Base-by-base conservation (phyloP, 768 basidiomycete genomes). In the Ramaria sp. region DNA sequence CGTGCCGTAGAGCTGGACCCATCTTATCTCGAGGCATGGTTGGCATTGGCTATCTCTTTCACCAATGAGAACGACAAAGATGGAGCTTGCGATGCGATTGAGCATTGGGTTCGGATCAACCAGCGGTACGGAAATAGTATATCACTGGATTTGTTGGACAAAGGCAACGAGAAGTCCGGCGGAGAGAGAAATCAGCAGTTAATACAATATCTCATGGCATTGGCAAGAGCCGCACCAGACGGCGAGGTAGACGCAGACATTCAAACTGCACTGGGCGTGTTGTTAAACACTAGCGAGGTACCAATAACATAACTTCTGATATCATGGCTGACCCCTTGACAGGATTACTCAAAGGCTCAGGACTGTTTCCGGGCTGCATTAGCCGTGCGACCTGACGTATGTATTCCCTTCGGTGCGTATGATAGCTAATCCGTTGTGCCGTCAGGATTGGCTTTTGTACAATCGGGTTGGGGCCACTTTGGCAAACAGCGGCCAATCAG, bases 401-500 rank as follows among this genome's bases (percentile, higher is more conserved):
- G 74, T 63, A 51, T 5, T 45, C 20, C 32, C n/a, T 20, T 12
- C 6, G 32, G 48, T 50, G 20, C 10, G 3, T 12, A 12, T 18
- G 8, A 5, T 41, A 9, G 18, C 20, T 50, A 37, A 34, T 27
- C 27, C 22, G 7, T 12, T 44, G 42, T 22, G 30, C 20, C 20
- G 20, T 5, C 61, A 94, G 89, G 93, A 97, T 64, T 95, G 88
- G 84, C 70, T 89, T 37, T 69, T 97, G 56, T 95, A 88, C 69
- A 97, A 97, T 63, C 81, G 94, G 15, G 86, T 95, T 39, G 94
- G 94, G 13, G 94, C 94, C 15, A 94, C 91, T 5, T 82, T 93
- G 71, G 94, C 94, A 24, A 97, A 96, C 67, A 88, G 81, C 62
- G 83, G 92, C 22, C 73, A 72, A 52, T 77, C 91, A 12, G 79